Percentiles rank a stretch among this genome's conserved stretches.
phyloP scores from a whole-genome alignment of 2,329 filamentous ascomycete genomes.

The Aspergillus felis region DNA sequence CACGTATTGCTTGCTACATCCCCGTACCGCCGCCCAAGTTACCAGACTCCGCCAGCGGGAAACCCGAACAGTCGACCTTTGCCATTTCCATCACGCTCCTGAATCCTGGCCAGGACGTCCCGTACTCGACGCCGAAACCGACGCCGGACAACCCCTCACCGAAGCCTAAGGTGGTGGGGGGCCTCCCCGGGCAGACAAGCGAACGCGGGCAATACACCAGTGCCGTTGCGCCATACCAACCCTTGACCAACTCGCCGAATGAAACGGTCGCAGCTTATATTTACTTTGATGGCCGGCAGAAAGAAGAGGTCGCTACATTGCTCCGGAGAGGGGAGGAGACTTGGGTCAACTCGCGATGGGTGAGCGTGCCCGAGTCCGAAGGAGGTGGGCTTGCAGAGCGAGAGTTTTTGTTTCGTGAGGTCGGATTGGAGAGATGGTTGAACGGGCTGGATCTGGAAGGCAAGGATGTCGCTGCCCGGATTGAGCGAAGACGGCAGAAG shows the following conservation, averaged over 20 bases:
- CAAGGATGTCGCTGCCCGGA: constrained; percentile 81
- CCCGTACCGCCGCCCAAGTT: constrained; percentile 87
- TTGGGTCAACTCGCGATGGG: constrained; percentile 98
- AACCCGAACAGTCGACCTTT: constrained; percentile 90
- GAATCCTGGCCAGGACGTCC: constrained; percentile 81
- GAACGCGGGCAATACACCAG: constrained; percentile 53
- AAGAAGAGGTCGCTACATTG: constrained; percentile 95
- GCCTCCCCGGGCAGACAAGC: constrained; percentile 54
- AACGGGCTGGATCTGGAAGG: constrained; percentile 95
- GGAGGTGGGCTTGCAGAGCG: constrained; percentile 92
- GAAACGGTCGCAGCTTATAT: constrained; percentile 99
- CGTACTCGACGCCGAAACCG: constrained; percentile 84
- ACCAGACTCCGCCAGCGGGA: constrained; percentile 62
- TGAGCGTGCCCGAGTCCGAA: constrained; percentile 85
- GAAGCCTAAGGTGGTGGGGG: constrained; percentile 75
- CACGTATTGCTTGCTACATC: constrained; percentile 95
- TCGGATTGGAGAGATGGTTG: constrained; percentile 91
- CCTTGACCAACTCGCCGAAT: constrained; percentile 86
- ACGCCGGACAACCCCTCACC: constrained; percentile 73
- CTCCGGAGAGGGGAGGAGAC: constrained; percentile 92
- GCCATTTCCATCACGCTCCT: constrained; percentile 96
- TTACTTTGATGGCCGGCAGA: constrained; percentile 92
- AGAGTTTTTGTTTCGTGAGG: constrained; percentile 95
- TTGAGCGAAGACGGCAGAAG: constrained; percentile 59
- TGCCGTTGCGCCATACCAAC: constrained; percentile 77